phyloP scores from a whole-genome alignment of 2,329 filamentous ascomycete species.

The Sclerotinia spermophila region DNA sequence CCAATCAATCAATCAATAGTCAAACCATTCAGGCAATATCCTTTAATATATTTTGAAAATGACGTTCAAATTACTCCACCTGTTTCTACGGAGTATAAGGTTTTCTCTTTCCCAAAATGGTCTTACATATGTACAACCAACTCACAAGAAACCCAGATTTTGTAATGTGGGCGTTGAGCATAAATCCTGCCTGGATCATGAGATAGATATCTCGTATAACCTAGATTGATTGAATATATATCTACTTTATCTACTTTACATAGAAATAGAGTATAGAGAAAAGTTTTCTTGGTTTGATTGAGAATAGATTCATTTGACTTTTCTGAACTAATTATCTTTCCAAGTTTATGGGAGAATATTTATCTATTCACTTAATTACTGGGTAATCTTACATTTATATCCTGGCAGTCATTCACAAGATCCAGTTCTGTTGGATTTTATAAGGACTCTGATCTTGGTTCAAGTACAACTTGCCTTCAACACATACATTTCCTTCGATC shows the following conservation, averaged over 20 bases:
- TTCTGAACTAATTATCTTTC: neutral
- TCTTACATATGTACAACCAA: neutral
- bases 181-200: conserved; percentile 2
- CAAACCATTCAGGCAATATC: neutral
- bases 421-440: neutral
- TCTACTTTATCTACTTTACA: too few species aligned
- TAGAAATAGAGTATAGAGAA: neutral
- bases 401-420: neutral
- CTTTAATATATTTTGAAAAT: neutral
- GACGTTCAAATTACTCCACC: conserved; percentile 2
- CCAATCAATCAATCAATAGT: neutral
- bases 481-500: neutral
- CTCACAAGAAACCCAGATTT: neutral
- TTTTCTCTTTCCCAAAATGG: neutral
- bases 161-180: neutral
- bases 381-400: neutral
- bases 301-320: neutral
- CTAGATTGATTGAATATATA: too few species aligned
- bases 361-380: neutral
- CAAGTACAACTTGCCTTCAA: neutral
- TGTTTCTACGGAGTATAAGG: neutral
- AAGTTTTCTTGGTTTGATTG: neutral
- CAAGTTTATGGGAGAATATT: neutral
- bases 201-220: neutral
- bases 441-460: too few species aligned